Evolutionary conservation across 306 rosid genomes (phyloP).

Genomic region (Quillaja saponaria): DNA sequence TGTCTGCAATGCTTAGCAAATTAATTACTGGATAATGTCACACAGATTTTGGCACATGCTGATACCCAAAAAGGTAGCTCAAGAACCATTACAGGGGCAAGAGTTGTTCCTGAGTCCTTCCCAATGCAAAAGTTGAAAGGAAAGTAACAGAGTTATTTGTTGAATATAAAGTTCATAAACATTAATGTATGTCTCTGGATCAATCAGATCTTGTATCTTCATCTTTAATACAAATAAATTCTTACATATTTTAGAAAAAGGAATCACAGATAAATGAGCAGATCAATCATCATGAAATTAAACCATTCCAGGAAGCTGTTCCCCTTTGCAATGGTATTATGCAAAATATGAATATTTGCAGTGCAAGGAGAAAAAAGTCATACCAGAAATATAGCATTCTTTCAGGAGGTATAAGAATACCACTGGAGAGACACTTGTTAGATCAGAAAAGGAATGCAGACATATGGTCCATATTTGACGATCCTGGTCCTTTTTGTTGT

Average conservation of each 20-base stretch:
- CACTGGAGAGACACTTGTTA: conserved; percentile 66
- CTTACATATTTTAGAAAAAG: too few relatives aligned
- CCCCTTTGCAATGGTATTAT: conserved; percentile 3
- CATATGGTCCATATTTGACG: conserved; percentile 43
- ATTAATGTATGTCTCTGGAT: not conserved
- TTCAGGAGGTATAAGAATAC: conserved; percentile 79
- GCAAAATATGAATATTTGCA: conserved; percentile 12
- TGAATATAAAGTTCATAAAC: conserved; percentile 9
- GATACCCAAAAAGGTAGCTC: not conserved
- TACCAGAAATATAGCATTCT: conserved; percentile 79
- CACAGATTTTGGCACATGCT: not conserved
- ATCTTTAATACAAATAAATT: conserved; percentile 1
- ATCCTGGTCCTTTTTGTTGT: conserved; percentile 31
- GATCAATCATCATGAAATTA: not conserved
- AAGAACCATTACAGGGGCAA: not conserved
- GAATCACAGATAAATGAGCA: not conserved
- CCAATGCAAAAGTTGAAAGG: conserved; percentile 1
- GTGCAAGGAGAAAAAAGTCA: conserved; percentile 26
- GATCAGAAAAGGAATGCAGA: conserved; percentile 67
- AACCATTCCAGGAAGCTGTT: conserved; percentile 30
- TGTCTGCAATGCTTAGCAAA: conserved; percentile 1
- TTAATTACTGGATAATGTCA: not conserved
- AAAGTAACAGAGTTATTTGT: not conserved
- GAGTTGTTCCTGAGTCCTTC: not conserved
- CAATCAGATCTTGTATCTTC: not conserved